Evolutionary conservation across 495 filamentous ascomycete genomes (phyloP), one percentile per base, ranked within the genome.

Genomic region (Penicillium lividum): DNA sequence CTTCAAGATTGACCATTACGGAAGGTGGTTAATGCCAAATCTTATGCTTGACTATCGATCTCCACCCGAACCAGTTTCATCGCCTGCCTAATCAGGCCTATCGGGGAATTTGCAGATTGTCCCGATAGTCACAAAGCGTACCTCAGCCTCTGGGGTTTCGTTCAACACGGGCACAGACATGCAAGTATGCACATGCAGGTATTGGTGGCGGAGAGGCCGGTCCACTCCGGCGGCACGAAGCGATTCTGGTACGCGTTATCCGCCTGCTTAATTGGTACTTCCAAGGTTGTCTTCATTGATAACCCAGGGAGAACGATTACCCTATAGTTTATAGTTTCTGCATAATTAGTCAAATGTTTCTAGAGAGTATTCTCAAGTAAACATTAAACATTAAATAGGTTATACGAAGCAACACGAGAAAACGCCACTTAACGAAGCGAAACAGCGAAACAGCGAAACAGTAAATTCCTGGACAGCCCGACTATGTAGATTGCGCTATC

Each of bases 31-130:
- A 68, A 58, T 40, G 36, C 46, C 42, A 15, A 16, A 55, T 55
- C 43, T 56, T 52, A 33, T 53, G 42, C 53, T 45, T 47, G 53
- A 46, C 28, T 28, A 25, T 42, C 25, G 27, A 53, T 40, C 34
- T 44, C 51, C 51, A 53, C 51, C 36, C 25, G 44, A 57, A 53
- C 56, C 54, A 34, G 62, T 48, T 43, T 50, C 50, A 36, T 61
- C 50, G 67, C 67, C 67, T 69, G 57, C 67, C 67, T 68, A 65
- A 69, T 59, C 25, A 45, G 58, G 67, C 11, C 22, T 64, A 57
- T 61, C 62, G 65, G 62, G 22, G 51, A 59, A 53, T 52, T 55
- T 56, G 13, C 28, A 56, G 45, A 65, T 56, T 59, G 51, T 60
- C 47, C 27, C 34, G n/a, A 52, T 47, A 44, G 31, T 34, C 44